phyloP scores from a whole-genome alignment of 1,284 basidiomycete species.

The Erythrobasidium hasegawianum region DNA sequence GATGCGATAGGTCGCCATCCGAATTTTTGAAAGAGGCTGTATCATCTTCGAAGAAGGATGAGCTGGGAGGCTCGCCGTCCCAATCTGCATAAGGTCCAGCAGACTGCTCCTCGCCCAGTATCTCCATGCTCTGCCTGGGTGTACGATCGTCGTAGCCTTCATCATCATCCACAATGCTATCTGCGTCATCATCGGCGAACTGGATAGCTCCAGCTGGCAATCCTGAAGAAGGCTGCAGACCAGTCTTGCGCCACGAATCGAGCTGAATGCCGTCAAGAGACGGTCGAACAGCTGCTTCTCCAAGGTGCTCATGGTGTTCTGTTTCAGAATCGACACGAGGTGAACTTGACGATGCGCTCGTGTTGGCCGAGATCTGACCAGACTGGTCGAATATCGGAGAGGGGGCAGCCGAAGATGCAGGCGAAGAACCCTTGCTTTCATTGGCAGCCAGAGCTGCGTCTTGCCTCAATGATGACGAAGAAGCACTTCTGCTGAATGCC shows the following conservation, averaged over 20 bases:
- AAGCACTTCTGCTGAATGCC: slow-evolving; percentile 16
- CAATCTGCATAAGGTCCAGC: slow-evolving; percentile 39
- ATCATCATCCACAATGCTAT: slow-evolving; percentile 14
- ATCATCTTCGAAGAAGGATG: slow-evolving; percentile 63
- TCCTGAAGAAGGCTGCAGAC: neutral
- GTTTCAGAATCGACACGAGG: neutral
- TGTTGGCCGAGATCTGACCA: slow-evolving; percentile 1
- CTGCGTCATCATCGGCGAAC: slow-evolving; percentile 5
- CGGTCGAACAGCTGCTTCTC: slow-evolving; percentile 19
- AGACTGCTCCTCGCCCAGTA: slow-evolving; percentile 14
- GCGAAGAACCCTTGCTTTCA: slow-evolving; percentile 9
- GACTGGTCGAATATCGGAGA: slow-evolving; percentile 30
- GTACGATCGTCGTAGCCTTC: slow-evolving; percentile 35
- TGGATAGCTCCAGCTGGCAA: slow-evolving; percentile 6
- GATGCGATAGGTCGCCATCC: slow-evolving; percentile 8
- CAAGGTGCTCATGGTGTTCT: neutral
- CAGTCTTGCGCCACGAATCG: slow-evolving; percentile 35
- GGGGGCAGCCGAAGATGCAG: slow-evolving; percentile 12
- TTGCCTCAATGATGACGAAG: slow-evolving; percentile 18
- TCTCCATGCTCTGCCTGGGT: slow-evolving; percentile 23
- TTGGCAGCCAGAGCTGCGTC: slow-evolving; percentile 14
- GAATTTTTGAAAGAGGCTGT: slow-evolving; percentile 26
- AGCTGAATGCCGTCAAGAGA: slow-evolving; percentile 27
- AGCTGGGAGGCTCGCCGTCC: slow-evolving; percentile 57
- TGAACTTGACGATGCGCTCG: slow-evolving; percentile 14